Base-by-base conservation (phyloP, 257 asterid species). In the Solanum acaule region DNA sequence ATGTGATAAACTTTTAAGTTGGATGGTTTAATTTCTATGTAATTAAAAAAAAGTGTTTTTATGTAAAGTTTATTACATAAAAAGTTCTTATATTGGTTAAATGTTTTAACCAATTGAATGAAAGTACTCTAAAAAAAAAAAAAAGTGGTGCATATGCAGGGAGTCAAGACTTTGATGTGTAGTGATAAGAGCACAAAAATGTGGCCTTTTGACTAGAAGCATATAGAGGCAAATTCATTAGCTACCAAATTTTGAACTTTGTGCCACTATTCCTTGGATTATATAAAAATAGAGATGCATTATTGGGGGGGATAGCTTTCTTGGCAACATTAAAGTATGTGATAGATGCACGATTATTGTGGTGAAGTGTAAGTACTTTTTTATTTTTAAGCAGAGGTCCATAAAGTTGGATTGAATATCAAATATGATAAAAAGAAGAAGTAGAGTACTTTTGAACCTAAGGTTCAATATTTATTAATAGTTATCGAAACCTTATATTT, bases 341-440 rank as follows among this genome's bases (percentile, higher is more conserved):
- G 67, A 49, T 46, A 44, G 20, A 14, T 46, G 6, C 59, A 13
- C 2, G 52, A 46, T 46, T 14, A 46, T 46, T 14, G 59, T 46
- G 59, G 6, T 14, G 56, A 4, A 46, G 6, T 46, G n/a, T 6
- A 18, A 18, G 4, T 56, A 6, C 0, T 5, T 15, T 15, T 49
- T 49, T 18, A 52, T 52, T 52, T 6, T 52, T 18, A 52, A 18
- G 8, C 10, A 18, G 23, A 52, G 10, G 4, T 56, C 0, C 0
- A 6, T 18, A 0, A 18, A 56, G 10, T 18, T 18, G 4, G 22
- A 18, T 3, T 6, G 1, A 0, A 56, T n/a, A 6, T 3, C 4
- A 56, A 56, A 16, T 56, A 56, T 10, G 10, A 16, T 18, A 56
- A 7, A 3, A 56, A 56, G 9, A 18, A 52, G 9, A 56, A 56